These are phyloP conservation scores for Euryodendron excelsum DNA, from an alignment of 148 eudicot genomes.

Conservation along the genomic window DNA sequence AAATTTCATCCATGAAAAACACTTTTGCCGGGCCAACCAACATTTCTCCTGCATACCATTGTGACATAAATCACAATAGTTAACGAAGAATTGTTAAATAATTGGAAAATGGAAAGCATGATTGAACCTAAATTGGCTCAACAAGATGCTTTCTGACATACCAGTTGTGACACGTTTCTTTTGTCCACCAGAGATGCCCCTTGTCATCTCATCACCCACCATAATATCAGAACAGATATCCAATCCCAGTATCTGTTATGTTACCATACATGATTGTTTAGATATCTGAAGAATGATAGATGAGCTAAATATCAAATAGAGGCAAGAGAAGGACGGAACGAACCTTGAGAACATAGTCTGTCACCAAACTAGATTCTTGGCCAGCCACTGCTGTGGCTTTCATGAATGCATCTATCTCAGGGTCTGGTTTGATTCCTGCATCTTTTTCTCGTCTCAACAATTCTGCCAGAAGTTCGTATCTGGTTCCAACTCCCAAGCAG, in stretches of 20 bases:
- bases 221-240: slow-evolving; percentile 41
- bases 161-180: slow-evolving; percentile 51
- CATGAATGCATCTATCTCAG: slow-evolving; percentile 47
- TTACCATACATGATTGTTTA: not conserved
- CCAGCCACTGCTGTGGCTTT: slow-evolving; percentile 41
- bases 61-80: too few species aligned
- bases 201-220: slow-evolving; percentile 48
- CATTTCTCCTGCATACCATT: slow-evolving; percentile 41
- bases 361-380: slow-evolving; percentile 39
- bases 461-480: slow-evolving; percentile 37
- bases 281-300: not conserved
- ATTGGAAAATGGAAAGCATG: not conserved
- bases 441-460: slow-evolving; percentile 37
- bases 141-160: not conserved
- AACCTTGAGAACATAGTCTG: slow-evolving; percentile 46
- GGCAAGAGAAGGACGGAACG: not conserved
- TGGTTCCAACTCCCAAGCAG: slow-evolving; percentile 37
- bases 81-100: not conserved
- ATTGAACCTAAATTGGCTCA: not conserved
- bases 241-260: slow-evolving; percentile 32
- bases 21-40: slow-evolving; percentile 49
- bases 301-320: not conserved
- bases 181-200: slow-evolving; percentile 53
- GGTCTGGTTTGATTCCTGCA: slow-evolving; percentile 38
- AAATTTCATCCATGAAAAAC: slow-evolving; percentile 44